These are phyloP conservation scores for Cadophora gregata DNA, from an alignment of 2,329 filamentous ascomycete genomes.

Conservation along the genomic window DNA sequence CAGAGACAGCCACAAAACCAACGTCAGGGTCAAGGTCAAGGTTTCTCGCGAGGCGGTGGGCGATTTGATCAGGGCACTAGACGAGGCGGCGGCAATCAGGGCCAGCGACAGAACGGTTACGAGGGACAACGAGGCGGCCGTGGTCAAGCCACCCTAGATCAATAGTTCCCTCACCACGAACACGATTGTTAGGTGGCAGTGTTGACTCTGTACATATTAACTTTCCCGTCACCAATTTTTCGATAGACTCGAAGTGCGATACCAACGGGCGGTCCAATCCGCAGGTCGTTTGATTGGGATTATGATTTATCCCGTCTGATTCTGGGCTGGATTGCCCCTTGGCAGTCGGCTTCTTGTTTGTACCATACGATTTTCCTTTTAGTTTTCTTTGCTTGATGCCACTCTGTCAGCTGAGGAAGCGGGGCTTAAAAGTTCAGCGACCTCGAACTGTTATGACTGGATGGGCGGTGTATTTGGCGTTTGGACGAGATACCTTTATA, in stretches of 20 bases:
- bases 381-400: slow-evolving; percentile 33
- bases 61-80: slow-evolving; percentile 37
- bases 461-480: slow-evolving; percentile 41
- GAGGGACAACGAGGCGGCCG: slow-evolving; percentile 43
- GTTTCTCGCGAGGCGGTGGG: slow-evolving; percentile 39
- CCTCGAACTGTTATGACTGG: slow-evolving; percentile 43
- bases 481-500: slow-evolving; percentile 37
- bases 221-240: slow-evolving; percentile 37
- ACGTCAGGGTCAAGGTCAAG: slow-evolving; percentile 40
- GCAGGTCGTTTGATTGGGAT: slow-evolving; percentile 31
- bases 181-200: slow-evolving; percentile 26
- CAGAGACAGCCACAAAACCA: slow-evolving; percentile 39
- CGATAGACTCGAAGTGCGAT: slow-evolving; percentile 40
- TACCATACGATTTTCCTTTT: slow-evolving; percentile 45
- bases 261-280: slow-evolving; percentile 34
- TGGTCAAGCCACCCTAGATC: slow-evolving; percentile 40
- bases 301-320: slow-evolving; percentile 25
- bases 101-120: slow-evolving; percentile 42
- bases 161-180: slow-evolving; percentile 35
- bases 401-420: slow-evolving; percentile 41
- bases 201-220: slow-evolving; percentile 46
- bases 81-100: slow-evolving; percentile 39
- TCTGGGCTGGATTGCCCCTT: slow-evolving; percentile 31
- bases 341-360: slow-evolving; percentile 40
- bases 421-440: slow-evolving; percentile 44